Percentiles rank a stretch among this genome's conserved stretches.
phyloP scores from a whole-genome alignment of 345 rosid genomes.

The Moricandia arvensis region DNA sequence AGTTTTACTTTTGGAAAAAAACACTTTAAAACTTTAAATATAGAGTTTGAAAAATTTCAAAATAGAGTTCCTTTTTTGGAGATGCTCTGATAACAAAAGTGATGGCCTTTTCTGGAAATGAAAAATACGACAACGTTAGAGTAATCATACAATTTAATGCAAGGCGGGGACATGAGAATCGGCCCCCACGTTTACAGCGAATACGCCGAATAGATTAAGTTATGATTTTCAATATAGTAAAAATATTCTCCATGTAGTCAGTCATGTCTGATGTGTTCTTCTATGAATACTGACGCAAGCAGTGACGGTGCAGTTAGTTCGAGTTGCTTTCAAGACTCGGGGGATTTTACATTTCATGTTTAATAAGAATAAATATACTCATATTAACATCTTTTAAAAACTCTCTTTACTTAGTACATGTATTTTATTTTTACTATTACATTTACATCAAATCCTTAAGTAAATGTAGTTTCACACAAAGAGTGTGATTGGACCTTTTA shows the following conservation, averaged over 20 bases:
- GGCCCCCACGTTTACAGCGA: slow-evolving; percentile 23
- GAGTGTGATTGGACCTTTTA: no score
- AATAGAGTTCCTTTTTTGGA: no score
- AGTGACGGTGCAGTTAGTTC: slow-evolving; percentile 27
- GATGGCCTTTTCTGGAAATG: neutral
- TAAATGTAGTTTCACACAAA: neutral
- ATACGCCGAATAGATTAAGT: neutral
- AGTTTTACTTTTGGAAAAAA: no score
- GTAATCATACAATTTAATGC: neutral
- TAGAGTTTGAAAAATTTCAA: no score
- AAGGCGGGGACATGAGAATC: neutral
- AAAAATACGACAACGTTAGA: neutral
- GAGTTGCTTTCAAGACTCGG: slow-evolving; percentile 9
- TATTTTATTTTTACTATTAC: neutral
- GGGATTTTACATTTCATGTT: neutral
- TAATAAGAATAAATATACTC: neutral
- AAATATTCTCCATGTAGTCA: neutral
- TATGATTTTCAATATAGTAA: neutral
- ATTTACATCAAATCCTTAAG: neutral
- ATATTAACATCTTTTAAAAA: neutral
- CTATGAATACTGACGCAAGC: slow-evolving; percentile 24
- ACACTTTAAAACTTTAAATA: no score
- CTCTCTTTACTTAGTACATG: neutral
- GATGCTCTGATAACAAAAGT: no score
- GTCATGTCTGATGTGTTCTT: slow-evolving; percentile 5